Percentiles rank a stretch among this genome's conserved stretches.
phyloP scores from a whole-genome alignment of 2,329 filamentous ascomycete genomes.

The Trichoderma sp. region DNA sequence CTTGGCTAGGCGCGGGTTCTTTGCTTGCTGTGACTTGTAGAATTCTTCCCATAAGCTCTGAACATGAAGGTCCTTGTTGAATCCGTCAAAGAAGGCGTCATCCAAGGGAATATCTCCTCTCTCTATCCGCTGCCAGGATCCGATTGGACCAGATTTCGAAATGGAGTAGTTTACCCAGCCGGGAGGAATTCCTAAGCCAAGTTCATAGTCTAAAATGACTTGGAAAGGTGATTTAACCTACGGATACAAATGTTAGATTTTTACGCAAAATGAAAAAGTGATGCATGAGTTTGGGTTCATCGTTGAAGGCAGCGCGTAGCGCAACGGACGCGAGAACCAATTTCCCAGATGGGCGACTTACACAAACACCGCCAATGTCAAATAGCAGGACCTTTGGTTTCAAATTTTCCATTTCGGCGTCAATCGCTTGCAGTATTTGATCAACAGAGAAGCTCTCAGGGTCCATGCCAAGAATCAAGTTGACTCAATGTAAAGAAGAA shows the following conservation, averaged over 20 bases:
- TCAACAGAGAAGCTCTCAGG: constrained; percentile 26
- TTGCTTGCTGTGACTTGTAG: constrained; percentile 51
- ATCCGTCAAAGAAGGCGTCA: constrained; percentile 72
- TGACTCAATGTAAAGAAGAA: not conserved
- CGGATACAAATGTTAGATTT: constrained; percentile 22
- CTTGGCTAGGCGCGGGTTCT: constrained; percentile 45
- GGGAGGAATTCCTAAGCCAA: constrained; percentile 72
- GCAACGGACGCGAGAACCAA: not conserved
- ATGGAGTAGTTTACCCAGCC: constrained; percentile 95
- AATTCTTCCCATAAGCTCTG: constrained; percentile 71
- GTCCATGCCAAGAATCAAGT: constrained; percentile 18
- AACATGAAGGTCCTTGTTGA: constrained; percentile 73
- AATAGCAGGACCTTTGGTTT: constrained; percentile 80
- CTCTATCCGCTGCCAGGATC: constrained; percentile 88
- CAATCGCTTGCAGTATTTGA: constrained; percentile 40
- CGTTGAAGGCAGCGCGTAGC: not conserved
- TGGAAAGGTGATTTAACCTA: constrained; percentile 92
- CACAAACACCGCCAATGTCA: constrained; percentile 95
- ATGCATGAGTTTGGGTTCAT: not conserved
- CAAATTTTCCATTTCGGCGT: constrained; percentile 46
- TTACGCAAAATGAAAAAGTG: not conserved
- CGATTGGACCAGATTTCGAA: constrained; percentile 73
- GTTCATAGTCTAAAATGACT: constrained; percentile 89
- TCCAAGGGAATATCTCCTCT: constrained; percentile 80
- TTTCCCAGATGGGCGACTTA: constrained; percentile 56